Percentiles rank a stretch among this genome's conserved stretches.
phyloP scores from a whole-genome alignment of 257 asterid species.

The Thymus quinquecostatus region DNA sequence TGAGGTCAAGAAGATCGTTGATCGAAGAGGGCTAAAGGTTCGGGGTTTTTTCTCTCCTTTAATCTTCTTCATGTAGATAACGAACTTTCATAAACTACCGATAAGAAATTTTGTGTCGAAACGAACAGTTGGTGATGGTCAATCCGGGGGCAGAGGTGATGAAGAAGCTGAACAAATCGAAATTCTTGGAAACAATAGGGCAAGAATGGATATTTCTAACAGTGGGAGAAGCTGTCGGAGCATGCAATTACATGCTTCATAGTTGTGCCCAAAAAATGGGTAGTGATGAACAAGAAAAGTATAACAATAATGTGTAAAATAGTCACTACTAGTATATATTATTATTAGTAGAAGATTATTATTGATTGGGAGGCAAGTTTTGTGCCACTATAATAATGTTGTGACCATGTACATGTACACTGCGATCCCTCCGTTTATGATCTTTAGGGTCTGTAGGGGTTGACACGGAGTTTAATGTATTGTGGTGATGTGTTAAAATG shows the following conservation, averaged over 20 bases:
- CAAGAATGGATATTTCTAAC: constrained; percentile 84
- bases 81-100: background rate
- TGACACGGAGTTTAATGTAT: no score
- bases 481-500: no score
- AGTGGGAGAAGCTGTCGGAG: constrained; percentile 90
- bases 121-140: constrained; percentile 63
- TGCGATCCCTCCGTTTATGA: no score
- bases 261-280: constrained; percentile 44
- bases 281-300: constrained; percentile 36
- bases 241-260: constrained; percentile 82
- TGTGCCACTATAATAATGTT: constrained; percentile 22
- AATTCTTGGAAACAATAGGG: constrained; percentile 69
- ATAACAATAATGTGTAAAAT: constrained; percentile 47
- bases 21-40: constrained; percentile 82
- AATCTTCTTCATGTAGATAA: no score
- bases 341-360: background rate
- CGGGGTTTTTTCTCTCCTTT: no score
- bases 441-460: no score
- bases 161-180: constrained; percentile 83
- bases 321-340: background rate
- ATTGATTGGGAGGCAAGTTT: background rate
- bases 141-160: constrained; percentile 88
- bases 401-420: background rate
- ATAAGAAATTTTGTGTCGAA: background rate
- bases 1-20: constrained; percentile 74